Conservation (phyloP, 805 yeast species). For the Wickerhamomyces kurtzmanii region DNA sequence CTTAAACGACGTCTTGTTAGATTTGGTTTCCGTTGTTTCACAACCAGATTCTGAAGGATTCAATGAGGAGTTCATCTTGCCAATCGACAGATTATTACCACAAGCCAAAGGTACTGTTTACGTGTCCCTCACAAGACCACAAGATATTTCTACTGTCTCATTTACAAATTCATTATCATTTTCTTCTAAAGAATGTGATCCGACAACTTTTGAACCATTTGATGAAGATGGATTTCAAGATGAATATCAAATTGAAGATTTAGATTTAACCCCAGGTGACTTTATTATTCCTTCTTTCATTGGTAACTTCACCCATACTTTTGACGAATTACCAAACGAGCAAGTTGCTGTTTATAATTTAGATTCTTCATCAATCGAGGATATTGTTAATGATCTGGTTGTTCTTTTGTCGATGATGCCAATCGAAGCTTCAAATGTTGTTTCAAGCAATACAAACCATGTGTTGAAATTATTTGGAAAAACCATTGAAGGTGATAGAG, state of each 20-base stretch:
- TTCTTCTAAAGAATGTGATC: conserved; percentile 71
- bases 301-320: conserved; percentile 63
- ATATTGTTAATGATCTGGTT: conserved; percentile 45
- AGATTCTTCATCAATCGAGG: conserved; percentile 36
- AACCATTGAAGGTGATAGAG: conserved; percentile 36
- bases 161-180: conserved; percentile 65
- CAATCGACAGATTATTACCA: conserved; percentile 66
- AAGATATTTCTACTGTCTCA: conserved; percentile 33
- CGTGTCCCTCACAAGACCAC: conserved; percentile 65
- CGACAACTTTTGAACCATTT: conserved; percentile 54
- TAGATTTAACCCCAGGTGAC: conserved; percentile 71
- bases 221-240: conserved; percentile 81
- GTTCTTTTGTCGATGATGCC: conserved; percentile 55
- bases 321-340: conserved; percentile 65
- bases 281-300: conserved; percentile 69
- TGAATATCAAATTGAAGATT: conserved; percentile 83
- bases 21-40: conserved; percentile 63
- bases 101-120: conserved; percentile 65
- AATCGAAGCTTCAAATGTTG: conserved; percentile 55
- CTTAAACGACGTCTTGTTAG: conserved; percentile 64
- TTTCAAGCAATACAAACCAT: conserved; percentile 44
- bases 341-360: conserved; percentile 59
- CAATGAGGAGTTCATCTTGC: conserved; percentile 65
- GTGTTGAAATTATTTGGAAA: conserved; percentile 77
- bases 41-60: conserved; percentile 38